These are phyloP conservation scores for Trichoderma sp. DNA, from an alignment of 2,329 filamentous ascomycete genomes.

Conservation along the genomic window DNA sequence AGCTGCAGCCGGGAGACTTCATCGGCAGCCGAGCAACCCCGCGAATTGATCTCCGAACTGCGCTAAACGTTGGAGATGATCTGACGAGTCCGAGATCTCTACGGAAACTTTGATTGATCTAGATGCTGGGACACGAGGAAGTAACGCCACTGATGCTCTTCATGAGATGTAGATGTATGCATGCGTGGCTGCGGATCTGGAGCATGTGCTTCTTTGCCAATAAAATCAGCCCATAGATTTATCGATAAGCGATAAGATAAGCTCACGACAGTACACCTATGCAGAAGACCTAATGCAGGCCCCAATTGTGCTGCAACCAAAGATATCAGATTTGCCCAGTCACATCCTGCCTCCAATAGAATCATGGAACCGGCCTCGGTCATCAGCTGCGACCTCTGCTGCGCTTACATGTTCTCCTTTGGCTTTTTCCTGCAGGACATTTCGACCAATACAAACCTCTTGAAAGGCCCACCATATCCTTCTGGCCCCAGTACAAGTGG, in stretches of 20 bases:
- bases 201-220: background rate
- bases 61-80: constrained; percentile 2
- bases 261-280: background rate
- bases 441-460: constrained; percentile 34
- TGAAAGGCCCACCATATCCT: constrained; percentile 26
- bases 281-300: background rate
- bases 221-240: background rate
- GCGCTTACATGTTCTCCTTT: constrained; percentile 41
- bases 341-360: constrained; percentile 11
- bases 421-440: constrained; percentile 41
- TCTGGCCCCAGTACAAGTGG: background rate
- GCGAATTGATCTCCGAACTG: constrained; percentile 2
- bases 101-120: background rate
- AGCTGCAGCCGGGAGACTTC: background rate
- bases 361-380: constrained; percentile 14
- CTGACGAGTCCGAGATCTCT: background rate
- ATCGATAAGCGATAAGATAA: constrained; percentile 19
- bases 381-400: constrained; percentile 36
- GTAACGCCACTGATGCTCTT: background rate
- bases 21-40: constrained; percentile 20
- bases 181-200: background rate
- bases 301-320: background rate
- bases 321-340: background rate
- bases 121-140: background rate
- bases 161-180: background rate